Evolutionary conservation across 768 basidiomycete genomes (phyloP), one percentile per base, ranked within the genome.

Genomic region (Hypholoma fasciculare): DNA sequence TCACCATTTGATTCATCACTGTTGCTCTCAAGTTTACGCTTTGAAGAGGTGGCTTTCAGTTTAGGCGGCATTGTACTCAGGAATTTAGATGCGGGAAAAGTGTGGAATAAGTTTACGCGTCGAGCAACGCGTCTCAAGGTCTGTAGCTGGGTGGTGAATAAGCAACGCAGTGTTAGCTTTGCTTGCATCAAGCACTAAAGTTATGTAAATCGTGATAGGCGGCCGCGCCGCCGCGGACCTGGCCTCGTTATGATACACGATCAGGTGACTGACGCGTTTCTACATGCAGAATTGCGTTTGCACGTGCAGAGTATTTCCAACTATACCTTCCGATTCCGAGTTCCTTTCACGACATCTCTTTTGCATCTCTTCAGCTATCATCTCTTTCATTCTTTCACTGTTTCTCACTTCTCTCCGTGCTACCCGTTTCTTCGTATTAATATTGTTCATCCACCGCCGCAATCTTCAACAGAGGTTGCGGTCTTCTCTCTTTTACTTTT

Each of bases 1-100:
- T 76, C 76, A 9, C 59, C 63, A 37, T 72, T 71, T 38, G 68
- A 62, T 23, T 57, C 63, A 8, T 65, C 53, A 16, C 68, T 63
- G 54, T 72, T 59, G 12, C 50, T 48, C 26, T 64, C 60, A 17
- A 59, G 46, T 55, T 66, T 75, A 42, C 71, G 67, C 60, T 76
- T 74, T 13, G 69, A 59, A 8, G 71, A 59, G 23, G 63, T 49
- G 43, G 68, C 69, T 37, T 47, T 42, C 12, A 61, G 52, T 20
- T 46, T 43, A 13, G 63, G 52, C n/a, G 67, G 60, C 65, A 68
- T 65, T 7, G 44, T 40, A 14, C 12, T 27, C 11, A 51, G 26
- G 39, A 36, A 47, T 8, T 30, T 30, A 16, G 40, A 42, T 42
- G 17, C 13, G 17, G 16, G 40, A 42, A 42, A 42, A 17, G 1